Conservation (phyloP, 2,329 filamentous ascomycete species). For the Fusarium redolens region DNA sequence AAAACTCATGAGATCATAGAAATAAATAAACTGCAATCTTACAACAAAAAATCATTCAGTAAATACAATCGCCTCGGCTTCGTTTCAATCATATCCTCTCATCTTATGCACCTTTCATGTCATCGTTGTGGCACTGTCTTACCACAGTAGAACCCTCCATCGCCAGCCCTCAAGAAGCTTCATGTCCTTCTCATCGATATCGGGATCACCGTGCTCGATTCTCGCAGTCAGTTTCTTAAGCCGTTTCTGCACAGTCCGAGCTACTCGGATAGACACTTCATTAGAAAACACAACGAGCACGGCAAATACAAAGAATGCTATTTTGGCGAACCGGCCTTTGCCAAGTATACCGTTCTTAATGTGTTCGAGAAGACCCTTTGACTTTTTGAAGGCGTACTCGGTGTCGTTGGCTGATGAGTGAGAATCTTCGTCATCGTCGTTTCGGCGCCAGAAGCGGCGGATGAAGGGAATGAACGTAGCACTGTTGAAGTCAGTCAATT, state of each 20-base stretch:
- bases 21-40: slow-evolving; percentile 15
- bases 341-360: slow-evolving; percentile 60
- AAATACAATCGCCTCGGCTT: slow-evolving; percentile 40
- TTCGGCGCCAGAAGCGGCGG: slow-evolving; percentile 62
- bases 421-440: slow-evolving; percentile 52
- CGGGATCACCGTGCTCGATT: slow-evolving; percentile 60
- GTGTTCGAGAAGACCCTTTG: slow-evolving; percentile 61
- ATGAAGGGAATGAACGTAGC: slow-evolving; percentile 64
- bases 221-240: slow-evolving; percentile 60
- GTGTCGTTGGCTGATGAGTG: slow-evolving; percentile 60
- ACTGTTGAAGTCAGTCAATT: slow-evolving; percentile 46
- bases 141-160: slow-evolving; percentile 66
- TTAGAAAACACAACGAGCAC: slow-evolving; percentile 69
- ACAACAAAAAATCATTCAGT: neutral
- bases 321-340: slow-evolving; percentile 58
- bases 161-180: slow-evolving; percentile 65
- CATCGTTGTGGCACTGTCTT: slow-evolving; percentile 11
- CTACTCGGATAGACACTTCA: slow-evolving; percentile 67
- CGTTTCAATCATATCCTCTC: slow-evolving; percentile 49
- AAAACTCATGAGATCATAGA: neutral
- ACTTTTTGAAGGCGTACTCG: slow-evolving; percentile 67
- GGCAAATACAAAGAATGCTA: slow-evolving; percentile 67
- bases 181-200: slow-evolving; percentile 61
- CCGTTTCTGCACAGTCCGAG: slow-evolving; percentile 62
- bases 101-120: slow-evolving; percentile 36